Evolutionary conservation across 2,329 filamentous ascomycete genomes (phyloP), one percentile per base, ranked within the genome.

Genomic region (Aureobasidium sp.): DNA sequence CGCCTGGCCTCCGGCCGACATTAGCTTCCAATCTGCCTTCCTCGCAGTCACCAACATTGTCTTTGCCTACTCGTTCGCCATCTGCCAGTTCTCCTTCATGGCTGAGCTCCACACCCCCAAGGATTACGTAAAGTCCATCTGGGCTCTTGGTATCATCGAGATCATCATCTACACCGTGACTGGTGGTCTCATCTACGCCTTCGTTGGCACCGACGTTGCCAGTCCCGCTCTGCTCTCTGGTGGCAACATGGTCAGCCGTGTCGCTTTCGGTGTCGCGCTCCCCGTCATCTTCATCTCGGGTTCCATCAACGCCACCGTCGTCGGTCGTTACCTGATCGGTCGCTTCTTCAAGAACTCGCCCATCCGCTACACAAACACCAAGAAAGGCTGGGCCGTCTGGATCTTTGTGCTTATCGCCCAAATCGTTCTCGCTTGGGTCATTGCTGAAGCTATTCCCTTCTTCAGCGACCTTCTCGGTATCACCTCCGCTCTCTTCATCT

Each of bases 231-330:
- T 90, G 1, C 82, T 84, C 8, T 87, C 85, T 0, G 81, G 85
- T 8, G 77, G 79, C 3, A 69, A 69, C 1, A 67, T 79, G 0
- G 73, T 89, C 49, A 77, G 81, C 23, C 88, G 88, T 68, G 74
- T 86, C 11, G 85, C 86, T 13, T 90, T 85, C 73, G 87, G 85
- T 35, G 75, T 90, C 63, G 87, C 87, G 0, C 78, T 88, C 2
- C 87, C 86, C 7, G 89, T 88, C 58, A 89, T 89, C 62, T 79
- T 90, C 62, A 84, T 90, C 61, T 84, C 86, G 0, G 87, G 87
- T 59, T 85, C 87, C 10, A 87, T 90, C 66, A 88, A 89, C 70
- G 85, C 82, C 23, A 85, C 69, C 0, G 70, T 73, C 11, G 69
- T 69, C 1, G 68, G 66, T 5, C 67, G 69, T 65, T 88, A 87